Base-by-base conservation (phyloP, 2,329 filamentous ascomycete species). In the Pseudopithomyces maydicus region DNA sequence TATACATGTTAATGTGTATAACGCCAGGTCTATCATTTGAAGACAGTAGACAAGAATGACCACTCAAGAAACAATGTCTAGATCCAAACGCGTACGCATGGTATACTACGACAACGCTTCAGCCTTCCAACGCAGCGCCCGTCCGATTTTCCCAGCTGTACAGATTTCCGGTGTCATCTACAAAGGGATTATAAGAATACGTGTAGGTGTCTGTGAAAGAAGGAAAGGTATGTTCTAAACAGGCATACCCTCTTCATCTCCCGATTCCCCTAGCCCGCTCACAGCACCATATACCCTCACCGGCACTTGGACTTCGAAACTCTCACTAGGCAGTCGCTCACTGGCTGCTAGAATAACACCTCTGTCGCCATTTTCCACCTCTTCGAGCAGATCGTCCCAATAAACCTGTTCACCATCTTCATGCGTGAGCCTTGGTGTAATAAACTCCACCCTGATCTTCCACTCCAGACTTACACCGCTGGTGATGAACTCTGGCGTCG, bases 391-490 rank as follows among this genome's bases (percentile, higher is more conserved):
- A 69, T 77, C 59, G 69, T 75, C 68, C 49, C 66, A 70, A 1
- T 56, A 57, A 1, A 58, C 53, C 46, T 74, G 72, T 36, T 72
- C 64, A 2, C 69, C 69, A 32, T 74, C 69, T 35, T 70, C 73
- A 32, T 70, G 67, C 63, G 51, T 70, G 64, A 84, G 72, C 17
- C 83, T 85, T 6, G 90, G 88, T 6, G 94, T 94, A 23, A 97
- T 92, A 76, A 99, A 99, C 77, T 98, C 93, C 56, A 99, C 87
- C 1, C 91, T 83, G 33, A 99, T 81, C 73, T 90, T 90, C 95
- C 95, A 99, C 64, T 92, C 90, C 23, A 97, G 80, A 62, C 86
- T 90, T 3, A 99, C 86, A 1, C 93, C 93, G 59, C 88, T 96
- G 0, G 95, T 99, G 45, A 96, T 85, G 65, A 99, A 96, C 62